Percentiles rank a stretch among this genome's conserved stretches.
phyloP scores from a whole-genome alignment of 371 early-diverging fungal genomes.

The Circinella umbellata region DNA sequence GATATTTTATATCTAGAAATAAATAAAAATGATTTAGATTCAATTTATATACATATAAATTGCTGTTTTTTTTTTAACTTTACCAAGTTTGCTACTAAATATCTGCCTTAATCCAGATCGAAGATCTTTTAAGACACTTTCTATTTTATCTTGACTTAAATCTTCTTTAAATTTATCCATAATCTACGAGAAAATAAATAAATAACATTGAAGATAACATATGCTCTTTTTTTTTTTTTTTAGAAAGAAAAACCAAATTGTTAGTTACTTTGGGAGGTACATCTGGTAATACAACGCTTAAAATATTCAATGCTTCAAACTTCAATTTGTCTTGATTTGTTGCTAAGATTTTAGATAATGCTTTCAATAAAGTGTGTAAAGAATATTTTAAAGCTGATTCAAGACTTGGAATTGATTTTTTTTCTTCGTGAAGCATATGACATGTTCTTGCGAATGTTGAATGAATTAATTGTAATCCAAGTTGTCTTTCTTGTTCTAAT shows the following conservation, averaged over 20 bases:
- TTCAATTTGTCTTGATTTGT: slow-evolving; percentile 38
- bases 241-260: too few species aligned
- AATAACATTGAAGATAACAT: too few species aligned
- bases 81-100: slow-evolving; percentile 43
- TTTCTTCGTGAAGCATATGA: slow-evolving; percentile 24
- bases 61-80: slow-evolving; percentile 1
- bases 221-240: background rate
- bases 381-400: slow-evolving; percentile 39
- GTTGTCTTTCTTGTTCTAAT: slow-evolving; percentile 20
- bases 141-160: slow-evolving; percentile 1
- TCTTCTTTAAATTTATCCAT: slow-evolving; percentile 37
- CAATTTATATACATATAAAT: background rate
- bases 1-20: slow-evolving; percentile 27
- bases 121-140: slow-evolving; percentile 27
- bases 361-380: slow-evolving; percentile 31
- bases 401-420: slow-evolving; percentile 32
- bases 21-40: background rate
- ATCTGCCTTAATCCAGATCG: slow-evolving; percentile 37
- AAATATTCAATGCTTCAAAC: slow-evolving; percentile 36
- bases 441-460: slow-evolving; percentile 30
- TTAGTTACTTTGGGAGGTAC: slow-evolving; percentile 33
- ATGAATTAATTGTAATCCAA: slow-evolving; percentile 28
- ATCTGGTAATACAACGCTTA: slow-evolving; percentile 31
- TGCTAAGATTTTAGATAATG: slow-evolving; percentile 31
- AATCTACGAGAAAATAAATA: slow-evolving; percentile 4